Evolutionary conservation across 805 yeast species (phyloP).

Genomic region (Teunomyces stri): DNA sequence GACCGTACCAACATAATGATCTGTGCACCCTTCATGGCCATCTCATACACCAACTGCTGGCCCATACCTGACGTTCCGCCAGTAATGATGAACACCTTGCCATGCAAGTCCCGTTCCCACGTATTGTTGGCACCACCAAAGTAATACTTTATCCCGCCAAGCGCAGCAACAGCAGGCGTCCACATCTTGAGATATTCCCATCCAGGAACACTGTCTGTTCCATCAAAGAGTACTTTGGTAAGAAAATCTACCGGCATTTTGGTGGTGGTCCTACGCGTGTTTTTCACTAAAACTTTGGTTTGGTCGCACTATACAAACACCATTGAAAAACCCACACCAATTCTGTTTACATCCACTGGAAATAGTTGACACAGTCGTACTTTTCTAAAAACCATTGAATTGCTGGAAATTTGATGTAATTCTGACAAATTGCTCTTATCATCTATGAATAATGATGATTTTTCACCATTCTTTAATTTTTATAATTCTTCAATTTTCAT

Average conservation of each 20-base stretch:
- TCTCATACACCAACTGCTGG: slow-evolving; percentile 64
- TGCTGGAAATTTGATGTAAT: no score
- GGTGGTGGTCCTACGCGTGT: neutral
- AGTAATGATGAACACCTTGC: slow-evolving; percentile 75
- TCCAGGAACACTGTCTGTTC: slow-evolving; percentile 73
- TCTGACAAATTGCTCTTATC: no score
- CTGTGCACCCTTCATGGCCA: slow-evolving; percentile 86
- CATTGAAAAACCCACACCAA: no score
- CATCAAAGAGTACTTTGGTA: slow-evolving; percentile 66
- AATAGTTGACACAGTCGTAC: no score
- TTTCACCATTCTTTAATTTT: no score
- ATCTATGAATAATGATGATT: no score
- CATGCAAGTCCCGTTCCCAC: slow-evolving; percentile 92
- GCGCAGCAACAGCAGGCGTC: slow-evolving; percentile 47
- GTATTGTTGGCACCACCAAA: slow-evolving; percentile 78
- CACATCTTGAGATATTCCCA: slow-evolving; percentile 57
- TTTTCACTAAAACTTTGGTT: neutral
- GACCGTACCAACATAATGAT: slow-evolving; percentile 68
- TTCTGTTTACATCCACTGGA: no score
- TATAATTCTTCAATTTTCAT: no score
- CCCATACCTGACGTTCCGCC: slow-evolving; percentile 98
- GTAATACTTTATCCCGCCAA: slow-evolving; percentile 61
- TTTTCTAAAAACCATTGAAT: no score
- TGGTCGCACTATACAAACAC: no score
- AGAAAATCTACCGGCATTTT: slow-evolving; percentile 83